A percentile compares a stretch with the other conserved stretches of the same genome.
Evolutionary conservation across 768 basidiomycete genomes (phyloP).

Genomic region (Mycena filopes): DNA sequence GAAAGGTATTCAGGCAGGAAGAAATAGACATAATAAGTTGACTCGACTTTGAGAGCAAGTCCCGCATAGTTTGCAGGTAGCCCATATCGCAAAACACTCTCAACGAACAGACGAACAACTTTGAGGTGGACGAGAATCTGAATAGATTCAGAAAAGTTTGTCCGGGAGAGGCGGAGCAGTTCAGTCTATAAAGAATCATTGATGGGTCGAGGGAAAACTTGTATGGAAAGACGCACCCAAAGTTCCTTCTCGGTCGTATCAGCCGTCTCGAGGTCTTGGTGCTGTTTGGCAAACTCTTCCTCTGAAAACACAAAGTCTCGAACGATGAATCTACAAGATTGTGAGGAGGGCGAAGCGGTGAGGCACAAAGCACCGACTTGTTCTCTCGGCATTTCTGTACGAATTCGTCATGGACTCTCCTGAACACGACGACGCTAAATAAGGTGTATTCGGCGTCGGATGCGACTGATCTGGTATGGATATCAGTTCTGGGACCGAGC

Average conservation of each 20-base stretch:
- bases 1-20: not conserved
- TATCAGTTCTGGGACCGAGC: conserved; percentile 8
- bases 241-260: conserved; percentile 93
- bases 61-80: conserved; percentile 92
- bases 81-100: conserved; percentile 95
- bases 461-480: conserved; percentile 66
- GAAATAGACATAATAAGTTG: not conserved
- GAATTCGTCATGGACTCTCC: conserved; percentile 91
- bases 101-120: conserved; percentile 89
- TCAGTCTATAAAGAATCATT: conserved; percentile 73
- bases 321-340: conserved; percentile 77
- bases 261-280: conserved; percentile 81
- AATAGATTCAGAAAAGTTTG: conserved; percentile 97
- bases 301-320: conserved; percentile 95
- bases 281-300: conserved; percentile 81
- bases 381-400: conserved; percentile 94
- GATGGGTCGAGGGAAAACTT: not conserved
- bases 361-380: conserved; percentile 66
- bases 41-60: conserved; percentile 76
- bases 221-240: conserved; percentile 71
- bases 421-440: conserved; percentile 89
- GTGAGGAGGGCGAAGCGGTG: conserved; percentile 11
- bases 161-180: conserved; percentile 87
- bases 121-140: conserved; percentile 95
- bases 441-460: conserved; percentile 92